A percentile compares a stretch with the other conserved stretches of the same genome.
phyloP scores from a whole-genome alignment of 495 filamentous ascomycete genomes.

The Clohesyomyces aquaticus region DNA sequence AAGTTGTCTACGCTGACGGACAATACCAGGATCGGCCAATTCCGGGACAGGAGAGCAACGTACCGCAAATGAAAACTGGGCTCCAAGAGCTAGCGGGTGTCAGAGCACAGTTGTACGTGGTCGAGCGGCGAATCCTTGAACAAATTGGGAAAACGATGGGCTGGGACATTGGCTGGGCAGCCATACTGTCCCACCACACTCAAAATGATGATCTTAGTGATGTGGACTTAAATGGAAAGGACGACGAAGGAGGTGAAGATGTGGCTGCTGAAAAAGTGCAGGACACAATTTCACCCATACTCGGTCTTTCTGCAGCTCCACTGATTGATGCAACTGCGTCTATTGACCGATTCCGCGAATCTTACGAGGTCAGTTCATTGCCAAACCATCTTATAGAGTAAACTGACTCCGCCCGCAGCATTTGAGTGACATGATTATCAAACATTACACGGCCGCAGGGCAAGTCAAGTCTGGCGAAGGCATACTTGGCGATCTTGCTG shows the following conservation, averaged over 20 bases:
- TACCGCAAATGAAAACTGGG: slow-evolving; percentile 51
- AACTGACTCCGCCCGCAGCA: slow-evolving; percentile 20
- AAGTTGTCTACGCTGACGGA: slow-evolving; percentile 38
- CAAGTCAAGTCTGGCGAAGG: slow-evolving; percentile 74
- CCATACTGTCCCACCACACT: slow-evolving; percentile 61
- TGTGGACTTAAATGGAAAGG: slow-evolving; percentile 53
- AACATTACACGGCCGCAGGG: slow-evolving; percentile 71
- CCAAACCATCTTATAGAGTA: background rate
- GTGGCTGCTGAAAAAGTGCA: slow-evolving; percentile 7
- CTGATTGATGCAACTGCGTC: slow-evolving; percentile 36
- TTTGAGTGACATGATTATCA: slow-evolving; percentile 53
- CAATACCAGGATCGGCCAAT: slow-evolving; percentile 38
- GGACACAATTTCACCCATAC: slow-evolving; percentile 11
- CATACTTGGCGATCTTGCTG: slow-evolving; percentile 82
- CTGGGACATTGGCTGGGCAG: slow-evolving; percentile 78
- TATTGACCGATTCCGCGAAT: slow-evolving; percentile 36
- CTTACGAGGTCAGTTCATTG: slow-evolving; percentile 38
- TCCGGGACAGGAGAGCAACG: slow-evolving; percentile 18
- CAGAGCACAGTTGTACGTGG: slow-evolving; percentile 76
- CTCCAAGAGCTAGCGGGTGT: slow-evolving; percentile 81
- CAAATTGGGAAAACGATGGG: slow-evolving; percentile 70
- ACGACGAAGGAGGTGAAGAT: slow-evolving; percentile 44
- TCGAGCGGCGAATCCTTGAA: slow-evolving; percentile 79
- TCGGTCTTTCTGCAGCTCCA: slow-evolving; percentile 29
- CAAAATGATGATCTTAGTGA: slow-evolving; percentile 59